Percentiles rank a stretch among this genome's conserved stretches.
phyloP scores from a whole-genome alignment of 2,329 filamentous ascomycete species.

The Cryphonectria radicalis region DNA sequence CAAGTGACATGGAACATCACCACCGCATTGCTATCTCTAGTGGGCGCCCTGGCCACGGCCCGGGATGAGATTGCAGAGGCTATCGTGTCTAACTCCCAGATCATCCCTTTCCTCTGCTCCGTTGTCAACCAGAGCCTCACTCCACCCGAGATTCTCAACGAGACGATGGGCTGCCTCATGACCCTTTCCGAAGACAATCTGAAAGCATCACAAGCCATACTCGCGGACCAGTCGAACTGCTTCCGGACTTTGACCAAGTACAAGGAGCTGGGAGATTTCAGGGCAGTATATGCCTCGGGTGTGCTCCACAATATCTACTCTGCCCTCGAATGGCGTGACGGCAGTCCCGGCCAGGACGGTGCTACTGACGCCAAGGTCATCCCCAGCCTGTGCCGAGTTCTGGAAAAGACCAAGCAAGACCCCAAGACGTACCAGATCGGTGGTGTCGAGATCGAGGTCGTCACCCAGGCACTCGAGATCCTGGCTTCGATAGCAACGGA shows the following conservation, averaged over 20 bases:
- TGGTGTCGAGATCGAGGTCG: conserved; percentile 48
- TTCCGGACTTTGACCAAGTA: conserved; percentile 56
- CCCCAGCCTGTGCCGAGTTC: conserved; percentile 45
- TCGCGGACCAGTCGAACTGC: conserved; percentile 52
- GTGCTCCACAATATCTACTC: conserved; percentile 67
- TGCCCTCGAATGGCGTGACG: conserved; percentile 56
- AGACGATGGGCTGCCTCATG: conserved; percentile 59
- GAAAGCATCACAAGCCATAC: conserved; percentile 56
- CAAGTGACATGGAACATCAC: conserved; percentile 57
- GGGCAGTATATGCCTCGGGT: conserved; percentile 61
- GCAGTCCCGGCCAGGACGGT: conserved; percentile 51
- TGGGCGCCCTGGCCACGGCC: conserved; percentile 60
- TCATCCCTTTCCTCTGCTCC: conserved; percentile 59
- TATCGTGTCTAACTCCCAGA: conserved; percentile 52
- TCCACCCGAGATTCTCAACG: conserved; percentile 49
- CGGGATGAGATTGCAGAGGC: conserved; percentile 63
- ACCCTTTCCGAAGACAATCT: conserved; percentile 65
- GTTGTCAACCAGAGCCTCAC: conserved; percentile 49
- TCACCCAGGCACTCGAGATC: conserved; percentile 63
- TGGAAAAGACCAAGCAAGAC: conserved; percentile 42
- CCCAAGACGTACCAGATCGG: conserved; percentile 35
- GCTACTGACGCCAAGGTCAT: conserved; percentile 57
- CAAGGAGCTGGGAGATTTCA: conserved; percentile 51
- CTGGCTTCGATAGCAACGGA: conserved; percentile 67
- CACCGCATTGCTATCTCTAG: conserved; percentile 56